Base-by-base conservation (phyloP, 1,139 yeast species). In the Yamadazyma taylorii region DNA sequence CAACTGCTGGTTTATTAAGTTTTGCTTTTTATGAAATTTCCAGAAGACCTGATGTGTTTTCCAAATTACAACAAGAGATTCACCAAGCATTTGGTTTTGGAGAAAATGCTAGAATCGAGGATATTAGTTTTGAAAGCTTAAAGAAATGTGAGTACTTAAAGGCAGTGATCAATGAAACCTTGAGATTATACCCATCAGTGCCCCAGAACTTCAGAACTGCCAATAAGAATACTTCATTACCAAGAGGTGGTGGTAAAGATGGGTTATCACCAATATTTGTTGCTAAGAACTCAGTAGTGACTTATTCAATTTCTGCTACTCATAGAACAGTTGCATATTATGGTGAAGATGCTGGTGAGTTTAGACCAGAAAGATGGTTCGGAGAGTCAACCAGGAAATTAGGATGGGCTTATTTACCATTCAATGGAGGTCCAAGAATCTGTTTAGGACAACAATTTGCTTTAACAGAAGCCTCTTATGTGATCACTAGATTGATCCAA, bases 401-500 rank as follows among this genome's bases (percentile, higher is more conserved):
- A 24, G 46, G 68, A 17, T 74, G 78, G 78, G 69, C 66, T 13
- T 73, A 58, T 49, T 51, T 73, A 19, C 78, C 78, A 4, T 73
- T 73, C 58, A 75, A 74, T 42, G 80, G 79, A 27, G 80, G 80
- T 2, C 79, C 80, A 11, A 60, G 80, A 37, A 74, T 73, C 37
- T 75, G 80, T 47, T 58, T 74, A 31, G 80, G 79, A 13, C 79
- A 74, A 53, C 79, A 73, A 50, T 71, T 70, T 53, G 79, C 78
- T 1, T 63, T 75, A 40, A 72, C 78, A n/a, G 80, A 75, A 50
- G 71, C 75, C 1, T 61, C 72, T 3, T 73, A 71, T 40, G 62
- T 67, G 11, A 41, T 70, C 26, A 63, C 61, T 24, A 57, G 78
- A 36, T 48, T 74, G 30, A 53, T 55, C 12, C 73, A 66, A 48